A percentile compares a stretch with the other conserved stretches of the same genome.
Conservation (phyloP, 805 yeast genomes). For the Candida saitoana region DNA sequence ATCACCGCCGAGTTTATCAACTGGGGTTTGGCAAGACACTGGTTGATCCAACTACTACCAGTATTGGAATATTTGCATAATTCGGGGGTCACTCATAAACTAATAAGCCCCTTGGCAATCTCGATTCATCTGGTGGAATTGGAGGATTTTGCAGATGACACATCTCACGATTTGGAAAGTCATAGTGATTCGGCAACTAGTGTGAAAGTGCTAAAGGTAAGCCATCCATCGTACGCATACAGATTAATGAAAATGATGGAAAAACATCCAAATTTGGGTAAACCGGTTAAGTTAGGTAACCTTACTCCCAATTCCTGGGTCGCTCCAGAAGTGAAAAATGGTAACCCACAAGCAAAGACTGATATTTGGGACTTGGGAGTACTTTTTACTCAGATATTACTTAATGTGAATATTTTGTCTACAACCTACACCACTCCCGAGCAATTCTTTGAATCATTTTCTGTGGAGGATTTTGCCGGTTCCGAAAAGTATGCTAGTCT, state of each 20-base stretch:
- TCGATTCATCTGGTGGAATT: conserved; percentile 18
- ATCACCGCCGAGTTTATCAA: conserved; percentile 64
- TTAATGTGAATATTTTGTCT: conserved; percentile 51
- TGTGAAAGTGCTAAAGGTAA: conserved; percentile 53
- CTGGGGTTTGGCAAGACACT: conserved; percentile 73
- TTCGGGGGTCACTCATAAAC: conserved; percentile 74
- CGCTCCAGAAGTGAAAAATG: conserved; percentile 67
- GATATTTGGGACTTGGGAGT: conserved; percentile 95
- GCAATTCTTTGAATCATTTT: conserved; percentile 25
- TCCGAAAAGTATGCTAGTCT: conserved; percentile 66
- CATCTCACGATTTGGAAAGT: conserved; percentile 4
- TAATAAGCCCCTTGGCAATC: conserved; percentile 56
- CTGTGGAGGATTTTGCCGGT: conserved; percentile 37
- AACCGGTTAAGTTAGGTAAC: background rate
- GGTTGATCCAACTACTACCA: conserved; percentile 85
- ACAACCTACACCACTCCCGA: conserved; percentile 56
- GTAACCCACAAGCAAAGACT: conserved; percentile 71
- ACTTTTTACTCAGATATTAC: conserved; percentile 45
- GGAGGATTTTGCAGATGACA: conserved; percentile 21
- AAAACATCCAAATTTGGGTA: conserved; percentile 16
- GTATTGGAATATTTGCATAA: conserved; percentile 83
- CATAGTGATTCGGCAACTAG: conserved; percentile 25
- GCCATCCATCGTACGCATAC: conserved; percentile 51
- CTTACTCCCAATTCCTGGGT: conserved; percentile 49
- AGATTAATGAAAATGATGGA: conserved; percentile 25